Evolutionary conservation across 129 eudicot species (phyloP).

Genomic region (Escallonia herrerae): DNA sequence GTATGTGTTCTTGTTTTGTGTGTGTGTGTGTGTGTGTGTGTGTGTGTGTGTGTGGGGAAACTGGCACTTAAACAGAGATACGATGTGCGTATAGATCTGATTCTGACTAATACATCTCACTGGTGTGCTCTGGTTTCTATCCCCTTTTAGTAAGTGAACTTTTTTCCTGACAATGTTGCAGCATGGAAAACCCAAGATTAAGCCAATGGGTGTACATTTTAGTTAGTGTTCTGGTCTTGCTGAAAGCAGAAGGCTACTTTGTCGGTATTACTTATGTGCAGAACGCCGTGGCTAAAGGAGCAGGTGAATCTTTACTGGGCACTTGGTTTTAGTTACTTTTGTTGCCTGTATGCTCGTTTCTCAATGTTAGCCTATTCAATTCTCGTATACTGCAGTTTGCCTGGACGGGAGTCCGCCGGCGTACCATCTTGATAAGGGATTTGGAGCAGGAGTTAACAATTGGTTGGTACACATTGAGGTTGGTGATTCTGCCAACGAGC

Average conservation of each 20-base stretch:
- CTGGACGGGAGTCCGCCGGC: constrained; percentile 98
- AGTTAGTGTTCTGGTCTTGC: constrained; percentile 25
- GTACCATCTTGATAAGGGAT: constrained; percentile 77
- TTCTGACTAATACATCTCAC: no score
- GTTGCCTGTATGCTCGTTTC: neutral
- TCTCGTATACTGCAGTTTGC: constrained; percentile 51
- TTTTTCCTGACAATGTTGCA: constrained; percentile 11
- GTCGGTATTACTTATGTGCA: constrained; percentile 66
- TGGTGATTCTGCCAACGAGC: constrained; percentile 10
- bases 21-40: no score
- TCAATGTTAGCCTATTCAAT: neutral
- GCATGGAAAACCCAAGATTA: constrained; percentile 31
- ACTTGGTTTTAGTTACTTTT: neutral
- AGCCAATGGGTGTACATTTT: constrained; percentile 28
- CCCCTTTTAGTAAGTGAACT: no score
- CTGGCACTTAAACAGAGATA: no score
- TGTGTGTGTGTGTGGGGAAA: no score
- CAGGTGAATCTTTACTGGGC: constrained; percentile 34
- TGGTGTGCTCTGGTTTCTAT: no score
- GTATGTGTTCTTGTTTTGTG: no score
- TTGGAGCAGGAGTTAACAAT: constrained; percentile 66
- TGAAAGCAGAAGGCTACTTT: constrained; percentile 41
- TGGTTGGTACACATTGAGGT: constrained; percentile 96
- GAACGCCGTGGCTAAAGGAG: constrained; percentile 82
- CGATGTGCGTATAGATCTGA: no score